Base-by-base conservation (phyloP, 2,329 filamentous ascomycete species). In the Coniochaeta ligniaria region DNA sequence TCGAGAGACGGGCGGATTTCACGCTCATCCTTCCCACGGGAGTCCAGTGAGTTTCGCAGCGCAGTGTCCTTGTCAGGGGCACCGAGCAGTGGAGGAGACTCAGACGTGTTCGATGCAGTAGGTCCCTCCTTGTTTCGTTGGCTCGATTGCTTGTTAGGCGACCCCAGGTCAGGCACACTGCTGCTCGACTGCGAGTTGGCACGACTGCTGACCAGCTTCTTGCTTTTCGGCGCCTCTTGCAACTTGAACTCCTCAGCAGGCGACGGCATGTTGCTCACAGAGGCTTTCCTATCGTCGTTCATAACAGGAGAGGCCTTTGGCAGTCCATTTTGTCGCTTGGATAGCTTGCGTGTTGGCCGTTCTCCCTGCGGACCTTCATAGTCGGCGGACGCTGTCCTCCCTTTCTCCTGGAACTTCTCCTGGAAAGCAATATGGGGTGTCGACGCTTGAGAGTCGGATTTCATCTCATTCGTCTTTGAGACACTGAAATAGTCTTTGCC, bases 351-450 rank as follows among this genome's bases (percentile, higher is more conserved):
- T 63, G 70, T 74, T 61, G 77, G 75, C 57, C 75, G 73, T 68
- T 79, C 86, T 31, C 24, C 6, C 55, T 83, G 78, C 1, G 80
- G 76, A 41, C 81, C 82, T 33, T 84, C 79, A 26, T 85, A 75
- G 12, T 88, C 84, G 2, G 86, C 84, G 0, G 86, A 87, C 5
- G 81, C 75, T 62, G 85, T 81, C 52, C 90, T 84, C 1, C 85
- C 85, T 73, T 92, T 95, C 68, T 96, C 91, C 72, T 96, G 92
- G 71, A 92, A 96, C 73, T 93, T 95, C 68, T 96, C 91, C 72
- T 96, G 92, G 71, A 92, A 96, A 24, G 92, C 90, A 67, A 96
- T 96, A 69, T 96, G 92, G n/a, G 92, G 91, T 17, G 91, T 92
- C 2, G 86, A 83, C 62, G 77, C 72, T 60, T 78, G 76, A 1